phyloP scores from a whole-genome alignment of 495 filamentous ascomycete species.

The Aspergillus panamensis region DNA sequence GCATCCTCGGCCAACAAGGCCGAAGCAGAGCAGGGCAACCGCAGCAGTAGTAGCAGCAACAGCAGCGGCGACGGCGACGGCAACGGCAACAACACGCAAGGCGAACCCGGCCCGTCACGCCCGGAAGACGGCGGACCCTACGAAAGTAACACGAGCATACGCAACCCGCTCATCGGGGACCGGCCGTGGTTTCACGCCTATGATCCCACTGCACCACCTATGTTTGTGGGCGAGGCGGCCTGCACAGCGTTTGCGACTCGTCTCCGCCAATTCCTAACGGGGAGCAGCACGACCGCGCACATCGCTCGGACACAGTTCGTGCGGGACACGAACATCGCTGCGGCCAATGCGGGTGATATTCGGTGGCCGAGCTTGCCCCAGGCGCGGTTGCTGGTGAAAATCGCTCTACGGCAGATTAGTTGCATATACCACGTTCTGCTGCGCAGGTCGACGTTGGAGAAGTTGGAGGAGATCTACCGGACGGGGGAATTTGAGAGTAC shows the following conservation, averaged over 20 bases:
- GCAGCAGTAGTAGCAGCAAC: no score
- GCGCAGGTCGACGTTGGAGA: conserved; percentile 41
- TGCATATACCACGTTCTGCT: conserved; percentile 42
- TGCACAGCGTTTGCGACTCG: conserved; percentile 48
- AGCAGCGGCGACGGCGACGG: neutral
- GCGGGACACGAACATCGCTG: conserved; percentile 34
- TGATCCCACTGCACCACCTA: conserved; percentile 42
- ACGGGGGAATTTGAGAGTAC: conserved; percentile 34
- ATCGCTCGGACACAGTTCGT: conserved; percentile 43
- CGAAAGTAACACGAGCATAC: conserved; percentile 32
- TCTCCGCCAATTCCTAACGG: conserved; percentile 42
- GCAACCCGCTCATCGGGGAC: conserved; percentile 42
- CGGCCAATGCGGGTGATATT: conserved; percentile 31
- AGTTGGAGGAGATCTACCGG: conserved; percentile 43
- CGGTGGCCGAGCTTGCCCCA: conserved; percentile 42
- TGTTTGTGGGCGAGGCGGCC: conserved; percentile 45
- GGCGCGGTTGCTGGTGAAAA: conserved; percentile 40
- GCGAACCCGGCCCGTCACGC: conserved; percentile 21
- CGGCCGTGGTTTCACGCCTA: conserved; percentile 46
- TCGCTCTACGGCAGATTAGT: conserved; percentile 41
- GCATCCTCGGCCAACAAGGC: conserved; percentile 29
- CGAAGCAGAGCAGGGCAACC: conserved; percentile 23
- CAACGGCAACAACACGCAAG: neutral
- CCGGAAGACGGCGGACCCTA: conserved; percentile 26
- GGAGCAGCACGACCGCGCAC: conserved; percentile 36